Evolutionary conservation across 768 basidiomycete species (phyloP).

Genomic region (Lentinula boryana): DNA sequence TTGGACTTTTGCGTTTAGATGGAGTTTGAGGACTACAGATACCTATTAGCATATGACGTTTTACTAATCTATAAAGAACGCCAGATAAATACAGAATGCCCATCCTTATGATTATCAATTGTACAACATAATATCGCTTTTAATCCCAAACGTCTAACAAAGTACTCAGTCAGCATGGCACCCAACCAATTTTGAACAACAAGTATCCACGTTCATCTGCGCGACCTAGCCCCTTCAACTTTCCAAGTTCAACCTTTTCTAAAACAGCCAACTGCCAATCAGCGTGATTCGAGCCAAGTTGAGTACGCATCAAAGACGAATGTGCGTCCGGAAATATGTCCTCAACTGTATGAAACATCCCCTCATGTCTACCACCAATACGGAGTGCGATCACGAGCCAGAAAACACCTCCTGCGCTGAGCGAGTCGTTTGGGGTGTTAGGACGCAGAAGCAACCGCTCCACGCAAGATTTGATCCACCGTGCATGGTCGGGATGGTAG

Average conservation of each 20-base stretch:
- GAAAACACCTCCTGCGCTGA: conserved; percentile 40
- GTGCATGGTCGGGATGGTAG: conserved; percentile 65
- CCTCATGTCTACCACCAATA: conserved; percentile 57
- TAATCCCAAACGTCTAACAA: no score
- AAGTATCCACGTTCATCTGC: conserved; percentile 67
- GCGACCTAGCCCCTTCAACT: conserved; percentile 51
- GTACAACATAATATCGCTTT: no score
- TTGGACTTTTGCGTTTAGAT: no score
- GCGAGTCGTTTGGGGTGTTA: not conserved
- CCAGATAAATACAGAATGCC: no score
- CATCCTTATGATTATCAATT: no score
- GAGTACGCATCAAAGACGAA: no score
- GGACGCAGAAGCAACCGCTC: conserved; percentile 38
- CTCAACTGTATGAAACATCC: conserved; percentile 50
- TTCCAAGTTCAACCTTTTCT: conserved; percentile 38
- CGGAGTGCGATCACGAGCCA: conserved; percentile 72
- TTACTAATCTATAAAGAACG: no score
- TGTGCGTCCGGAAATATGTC: conserved; percentile 38
- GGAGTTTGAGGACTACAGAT: no score
- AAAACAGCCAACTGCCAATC: conserved; percentile 38
- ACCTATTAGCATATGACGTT: no score
- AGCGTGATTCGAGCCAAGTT: not conserved
- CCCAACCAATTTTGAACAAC: conserved; percentile 73
- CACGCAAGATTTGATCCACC: conserved; percentile 63
- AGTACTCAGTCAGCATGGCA: no score